These are phyloP conservation scores for Parachaetomium inaequale DNA, from an alignment of 495 filamentous ascomycete species.

Conservation along the genomic window DNA sequence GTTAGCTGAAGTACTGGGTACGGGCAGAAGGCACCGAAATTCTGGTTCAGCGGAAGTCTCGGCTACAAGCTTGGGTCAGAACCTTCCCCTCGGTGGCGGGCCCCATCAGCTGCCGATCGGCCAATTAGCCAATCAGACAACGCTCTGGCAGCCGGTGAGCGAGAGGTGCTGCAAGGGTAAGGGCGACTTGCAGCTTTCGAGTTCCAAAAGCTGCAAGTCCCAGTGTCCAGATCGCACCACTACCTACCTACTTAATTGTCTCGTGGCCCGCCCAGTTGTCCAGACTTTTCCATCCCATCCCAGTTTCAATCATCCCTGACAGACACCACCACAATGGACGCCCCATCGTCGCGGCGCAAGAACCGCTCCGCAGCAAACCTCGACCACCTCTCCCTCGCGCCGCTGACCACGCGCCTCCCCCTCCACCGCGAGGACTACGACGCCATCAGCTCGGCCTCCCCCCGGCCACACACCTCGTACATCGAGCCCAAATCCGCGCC, in stretches of 20 bases:
- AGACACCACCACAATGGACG: neutral
- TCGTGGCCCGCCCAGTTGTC: neutral
- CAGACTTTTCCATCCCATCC: neutral
- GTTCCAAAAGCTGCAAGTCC: neutral
- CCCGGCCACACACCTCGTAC: slow-evolving; percentile 37
- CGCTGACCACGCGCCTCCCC: slow-evolving; percentile 63
- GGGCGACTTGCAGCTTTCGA: neutral
- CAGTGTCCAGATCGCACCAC: slow-evolving; percentile 4
- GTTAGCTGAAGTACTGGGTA: slow-evolving; percentile 3
- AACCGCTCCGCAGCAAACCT: slow-evolving; percentile 33
- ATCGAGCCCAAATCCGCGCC: slow-evolving; percentile 54
- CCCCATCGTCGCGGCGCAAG: neutral
- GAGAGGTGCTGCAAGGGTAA: neutral
- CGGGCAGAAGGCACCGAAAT: neutral
- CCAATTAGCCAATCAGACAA: neutral
- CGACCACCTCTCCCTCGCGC: slow-evolving; percentile 57
- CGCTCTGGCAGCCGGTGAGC: too few species aligned
- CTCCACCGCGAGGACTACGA: slow-evolving; percentile 51
- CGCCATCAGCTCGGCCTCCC: slow-evolving; percentile 21
- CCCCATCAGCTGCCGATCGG: neutral
- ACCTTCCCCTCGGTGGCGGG: neutral
- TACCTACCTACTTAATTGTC: slow-evolving; percentile 4
- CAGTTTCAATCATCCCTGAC: neutral
- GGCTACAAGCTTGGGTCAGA: neutral
- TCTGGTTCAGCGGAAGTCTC: neutral